Evolutionary conservation across 1,139 yeast species (phyloP).

Genomic region (Barnettozyma hawaiiensis): DNA sequence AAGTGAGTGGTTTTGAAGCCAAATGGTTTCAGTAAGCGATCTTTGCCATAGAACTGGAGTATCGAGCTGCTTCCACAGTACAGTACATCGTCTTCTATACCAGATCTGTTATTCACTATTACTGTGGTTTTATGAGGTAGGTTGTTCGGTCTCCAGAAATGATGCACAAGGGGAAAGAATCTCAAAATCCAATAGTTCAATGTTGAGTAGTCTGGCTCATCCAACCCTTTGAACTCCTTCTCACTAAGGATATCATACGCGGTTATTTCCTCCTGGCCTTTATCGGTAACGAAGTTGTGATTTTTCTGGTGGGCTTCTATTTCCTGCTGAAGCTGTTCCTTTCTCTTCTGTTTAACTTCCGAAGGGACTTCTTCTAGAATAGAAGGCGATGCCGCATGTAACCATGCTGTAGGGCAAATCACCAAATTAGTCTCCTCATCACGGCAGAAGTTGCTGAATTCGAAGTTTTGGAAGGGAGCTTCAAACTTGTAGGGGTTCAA

Average conservation of each 20-base stretch:
- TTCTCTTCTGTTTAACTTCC: conserved; percentile 20
- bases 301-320: conserved; percentile 13
- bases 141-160: conserved; percentile 29
- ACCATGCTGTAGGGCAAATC: conserved; percentile 87
- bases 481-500: conserved; percentile 79
- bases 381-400: conserved; percentile 49
- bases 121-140: conserved; percentile 27
- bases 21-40: conserved; percentile 9
- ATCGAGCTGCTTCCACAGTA: conserved; percentile 72
- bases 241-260: conserved; percentile 1
- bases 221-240: conserved; percentile 14
- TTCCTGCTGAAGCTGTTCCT: conserved; percentile 17
- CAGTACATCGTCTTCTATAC: conserved; percentile 61
- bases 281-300: conserved; percentile 15
- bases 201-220: conserved; percentile 35
- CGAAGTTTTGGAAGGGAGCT: conserved; percentile 72
- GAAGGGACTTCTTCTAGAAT: conserved; percentile 15
- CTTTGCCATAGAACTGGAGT: conserved; percentile 42
- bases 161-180: conserved; percentile 56
- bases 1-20: conserved; percentile 11
- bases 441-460: conserved; percentile 56
- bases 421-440: conserved; percentile 47
- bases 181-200: conserved; percentile 69
- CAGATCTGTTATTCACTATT: conserved; percentile 64
- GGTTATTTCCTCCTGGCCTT: conserved; percentile 5